Evolutionary conservation across 345 rosid genomes (phyloP).

Genomic region (Eucalyptus coolabah): DNA sequence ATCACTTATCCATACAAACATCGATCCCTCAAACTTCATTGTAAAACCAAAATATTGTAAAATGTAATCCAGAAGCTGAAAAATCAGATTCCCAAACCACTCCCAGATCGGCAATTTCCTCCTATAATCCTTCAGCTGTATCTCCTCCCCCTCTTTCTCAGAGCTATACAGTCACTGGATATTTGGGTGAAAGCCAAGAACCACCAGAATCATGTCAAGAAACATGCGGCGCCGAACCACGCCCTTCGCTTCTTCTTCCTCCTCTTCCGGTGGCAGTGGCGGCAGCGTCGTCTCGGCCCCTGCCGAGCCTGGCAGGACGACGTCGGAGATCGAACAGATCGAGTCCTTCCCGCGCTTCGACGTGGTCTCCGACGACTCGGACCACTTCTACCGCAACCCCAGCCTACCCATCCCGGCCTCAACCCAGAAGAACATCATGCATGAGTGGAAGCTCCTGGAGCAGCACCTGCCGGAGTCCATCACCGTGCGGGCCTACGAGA

Average conservation of each 20-base stretch:
- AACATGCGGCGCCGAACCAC: background rate
- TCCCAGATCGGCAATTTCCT: background rate
- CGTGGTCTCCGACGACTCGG: background rate
- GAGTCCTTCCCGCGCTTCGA: constrained; percentile 6
- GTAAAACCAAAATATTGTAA: background rate
- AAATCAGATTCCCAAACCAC: background rate
- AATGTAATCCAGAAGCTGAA: background rate
- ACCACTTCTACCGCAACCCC: background rate
- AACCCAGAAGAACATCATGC: constrained; percentile 27
- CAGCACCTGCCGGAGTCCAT: constrained; percentile 39
- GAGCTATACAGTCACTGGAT: background rate
- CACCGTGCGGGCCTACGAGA: constrained; percentile 43
- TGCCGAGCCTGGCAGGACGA: background rate
- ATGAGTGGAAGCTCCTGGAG: constrained; percentile 42
- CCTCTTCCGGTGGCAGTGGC: background rate
- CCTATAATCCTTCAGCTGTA: background rate
- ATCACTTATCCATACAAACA: background rate
- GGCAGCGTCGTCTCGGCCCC: background rate
- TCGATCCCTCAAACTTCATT: background rate
- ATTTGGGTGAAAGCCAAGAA: background rate
- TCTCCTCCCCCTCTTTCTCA: background rate
- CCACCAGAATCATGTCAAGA: background rate
- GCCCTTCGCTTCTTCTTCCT: background rate
- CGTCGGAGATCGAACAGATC: constrained; percentile 1
- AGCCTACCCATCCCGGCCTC: background rate